Base-by-base conservation (phyloP, 441 rosid genomes). In the Gossypium davidsonii region DNA sequence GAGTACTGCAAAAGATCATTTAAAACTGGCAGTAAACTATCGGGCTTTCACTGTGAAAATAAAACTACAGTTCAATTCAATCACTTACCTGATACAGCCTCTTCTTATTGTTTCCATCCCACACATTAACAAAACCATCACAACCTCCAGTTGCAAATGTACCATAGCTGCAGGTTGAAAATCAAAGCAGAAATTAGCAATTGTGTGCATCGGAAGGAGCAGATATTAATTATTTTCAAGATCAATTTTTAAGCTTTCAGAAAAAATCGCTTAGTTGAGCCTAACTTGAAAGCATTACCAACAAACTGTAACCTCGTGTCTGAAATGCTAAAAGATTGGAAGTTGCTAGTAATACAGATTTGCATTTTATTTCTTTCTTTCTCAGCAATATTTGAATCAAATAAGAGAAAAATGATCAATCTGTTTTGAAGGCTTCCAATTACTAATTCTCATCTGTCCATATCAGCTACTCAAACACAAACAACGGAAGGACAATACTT, bases 81-180 rank as follows among this genome's bases (percentile, higher is more conserved):
- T 46, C 23, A 46, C 25, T 58, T 82, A 94, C 98, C 91, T 95
- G 99, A 80, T 93, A 91, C 70, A 95, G 89, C 82, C 98, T 88
- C 89, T 91, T 93, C 79, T 95, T 95, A 85, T 95, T 95, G 90
- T 90, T 91, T 15, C 97, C 97, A 70, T 95, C 99, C 99, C 97
- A 93, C 2, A 91, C 93, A 56, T 95, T 95, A 28, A 93, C 91
- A 73, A 90, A 95, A 77, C 99, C 98, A 80, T 95, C 98, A 81
- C 98, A 93, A 6, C 98, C 98, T 75, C 99, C 94, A 6, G 97
- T 93, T 23, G 95, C 99, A 87, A 95, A 95, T 53, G 99, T 95
- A 58, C 99, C 99, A 79, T 95, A 95, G 34, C 95, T 95, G 86
- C 82, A 80, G 15, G 34, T 63, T 28, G 42, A 77, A 64, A 64